Evolutionary conservation across 352 stramenopile species (phyloP).

Genomic region (Phytophthora brassicae): DNA sequence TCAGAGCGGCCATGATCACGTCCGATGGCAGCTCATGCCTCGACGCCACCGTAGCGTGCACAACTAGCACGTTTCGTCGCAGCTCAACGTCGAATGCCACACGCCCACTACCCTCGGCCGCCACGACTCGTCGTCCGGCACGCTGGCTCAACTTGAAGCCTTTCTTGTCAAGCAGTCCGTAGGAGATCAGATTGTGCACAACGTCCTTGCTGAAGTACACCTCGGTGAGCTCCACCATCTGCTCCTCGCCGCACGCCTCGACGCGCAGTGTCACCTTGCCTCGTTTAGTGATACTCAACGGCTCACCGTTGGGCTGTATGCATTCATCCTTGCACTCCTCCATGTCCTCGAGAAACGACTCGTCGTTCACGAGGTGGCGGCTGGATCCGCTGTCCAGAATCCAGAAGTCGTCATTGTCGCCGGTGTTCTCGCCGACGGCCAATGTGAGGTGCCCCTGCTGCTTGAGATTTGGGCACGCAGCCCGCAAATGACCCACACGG

Average conservation of each 20-base stretch:
- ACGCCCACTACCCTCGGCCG: no score
- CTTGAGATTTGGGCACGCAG: no score
- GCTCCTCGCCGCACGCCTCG: neutral
- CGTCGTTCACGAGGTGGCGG: no score
- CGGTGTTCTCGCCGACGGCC: no score
- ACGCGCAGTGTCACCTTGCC: neutral
- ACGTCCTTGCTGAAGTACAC: neutral
- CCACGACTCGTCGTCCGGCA: neutral
- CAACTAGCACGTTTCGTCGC: neutral
- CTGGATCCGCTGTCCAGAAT: no score
- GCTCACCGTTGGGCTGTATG: no score
- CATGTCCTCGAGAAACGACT: no score
- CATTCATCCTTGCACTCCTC: no score
- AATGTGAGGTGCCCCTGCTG: no score
- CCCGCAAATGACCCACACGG: no score
- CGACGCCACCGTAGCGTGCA: neutral
- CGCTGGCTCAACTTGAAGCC: neutral
- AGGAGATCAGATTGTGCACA: slow-evolving; percentile 1
- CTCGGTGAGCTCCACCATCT: neutral
- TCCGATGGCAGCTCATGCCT: neutral
- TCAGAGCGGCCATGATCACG: neutral
- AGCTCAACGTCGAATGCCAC: neutral
- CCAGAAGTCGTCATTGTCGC: no score
- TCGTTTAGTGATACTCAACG: neutral
- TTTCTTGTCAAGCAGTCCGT: neutral